Evolutionary conservation across 164 flowering plant genomes (phyloP).

Genomic region (Warburgia ugandensis): DNA sequence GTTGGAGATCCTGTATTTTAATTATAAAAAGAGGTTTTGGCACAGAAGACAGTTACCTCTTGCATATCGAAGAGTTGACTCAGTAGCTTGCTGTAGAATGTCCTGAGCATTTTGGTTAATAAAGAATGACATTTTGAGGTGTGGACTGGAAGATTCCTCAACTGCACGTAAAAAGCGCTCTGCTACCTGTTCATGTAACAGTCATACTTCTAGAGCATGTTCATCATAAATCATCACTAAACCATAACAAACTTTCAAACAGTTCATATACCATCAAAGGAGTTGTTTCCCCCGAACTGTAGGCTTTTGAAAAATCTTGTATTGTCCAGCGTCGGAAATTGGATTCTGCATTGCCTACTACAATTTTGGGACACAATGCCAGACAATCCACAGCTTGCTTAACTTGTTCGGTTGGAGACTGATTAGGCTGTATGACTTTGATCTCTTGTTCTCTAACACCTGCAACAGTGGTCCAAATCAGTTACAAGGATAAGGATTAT

Average conservation of each 20-base stretch:
- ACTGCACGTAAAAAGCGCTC: conserved; percentile 54
- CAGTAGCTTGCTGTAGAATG: conserved; percentile 66
- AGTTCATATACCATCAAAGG: conserved; percentile 47
- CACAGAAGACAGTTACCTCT: conserved; percentile 35
- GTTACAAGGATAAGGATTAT: no score
- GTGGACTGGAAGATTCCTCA: conserved; percentile 36
- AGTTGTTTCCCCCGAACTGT: conserved; percentile 51
- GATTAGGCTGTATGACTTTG: conserved; percentile 24
- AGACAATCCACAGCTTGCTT: conserved; percentile 49
- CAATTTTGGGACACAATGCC: conserved; percentile 17
- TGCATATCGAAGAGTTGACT: conserved; percentile 69
- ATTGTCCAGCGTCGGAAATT: conserved; percentile 64
- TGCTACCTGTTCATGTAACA: conserved; percentile 74
- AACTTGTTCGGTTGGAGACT: conserved; percentile 54
- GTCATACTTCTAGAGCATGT: not conserved
- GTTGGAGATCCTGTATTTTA: no score
- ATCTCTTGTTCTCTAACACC: conserved; percentile 39
- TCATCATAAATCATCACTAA: not conserved
- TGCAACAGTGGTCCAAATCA: conserved; percentile 18
- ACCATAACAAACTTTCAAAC: not conserved
- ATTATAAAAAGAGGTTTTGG: not conserved
- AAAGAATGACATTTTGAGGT: conserved; percentile 72
- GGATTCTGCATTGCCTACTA: conserved; percentile 6
- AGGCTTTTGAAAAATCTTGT: conserved; percentile 71
- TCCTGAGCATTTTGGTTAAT: conserved; percentile 46